phyloP scores from a whole-genome alignment of 108 stramenopile genomes.

The Cyclotella choctawhatcheeana region DNA sequence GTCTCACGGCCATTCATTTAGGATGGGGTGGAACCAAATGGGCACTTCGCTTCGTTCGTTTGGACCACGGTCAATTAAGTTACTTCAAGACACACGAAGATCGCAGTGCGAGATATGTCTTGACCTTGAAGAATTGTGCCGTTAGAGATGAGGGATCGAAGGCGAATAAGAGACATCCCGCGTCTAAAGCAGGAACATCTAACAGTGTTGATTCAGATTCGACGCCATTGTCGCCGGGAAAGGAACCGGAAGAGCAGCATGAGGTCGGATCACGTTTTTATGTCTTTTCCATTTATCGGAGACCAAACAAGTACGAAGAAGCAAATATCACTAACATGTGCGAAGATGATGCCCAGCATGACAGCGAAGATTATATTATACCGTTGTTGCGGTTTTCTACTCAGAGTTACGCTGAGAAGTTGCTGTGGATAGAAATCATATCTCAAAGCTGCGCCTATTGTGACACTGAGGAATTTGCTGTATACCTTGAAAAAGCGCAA shows the following conservation, averaged over 20 bases:
- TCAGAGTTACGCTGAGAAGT: constrained; percentile 66
- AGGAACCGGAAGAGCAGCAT: constrained; percentile 30
- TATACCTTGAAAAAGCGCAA: constrained; percentile 43
- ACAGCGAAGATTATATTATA: constrained; percentile 58
- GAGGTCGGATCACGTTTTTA: constrained; percentile 75
- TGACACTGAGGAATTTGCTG: constrained; percentile 65
- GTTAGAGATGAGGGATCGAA: constrained; percentile 85
- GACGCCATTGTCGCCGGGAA: background rate
- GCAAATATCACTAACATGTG: background rate
- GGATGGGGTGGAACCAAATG: constrained; percentile 87
- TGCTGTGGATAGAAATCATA: constrained; percentile 75
- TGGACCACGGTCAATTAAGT: constrained; percentile 65
- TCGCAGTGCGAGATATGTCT: constrained; percentile 59
- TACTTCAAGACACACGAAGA: constrained; percentile 69
- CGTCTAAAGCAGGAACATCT: background rate
- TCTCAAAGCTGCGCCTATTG: constrained; percentile 80
- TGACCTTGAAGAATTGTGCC: constrained; percentile 79
- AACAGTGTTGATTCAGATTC: background rate
- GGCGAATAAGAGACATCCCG: constrained; percentile 52
- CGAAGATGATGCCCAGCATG: constrained; percentile 39
- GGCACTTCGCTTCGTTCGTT: constrained; percentile 70
- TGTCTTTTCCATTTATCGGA: constrained; percentile 78
- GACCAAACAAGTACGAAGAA: constrained; percentile 31
- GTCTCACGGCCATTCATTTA: too few relatives aligned
- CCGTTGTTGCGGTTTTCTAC: constrained; percentile 84